Evolutionary conservation across 106 monocot genomes (phyloP).

Genomic region (Amphibolis antarctica): DNA sequence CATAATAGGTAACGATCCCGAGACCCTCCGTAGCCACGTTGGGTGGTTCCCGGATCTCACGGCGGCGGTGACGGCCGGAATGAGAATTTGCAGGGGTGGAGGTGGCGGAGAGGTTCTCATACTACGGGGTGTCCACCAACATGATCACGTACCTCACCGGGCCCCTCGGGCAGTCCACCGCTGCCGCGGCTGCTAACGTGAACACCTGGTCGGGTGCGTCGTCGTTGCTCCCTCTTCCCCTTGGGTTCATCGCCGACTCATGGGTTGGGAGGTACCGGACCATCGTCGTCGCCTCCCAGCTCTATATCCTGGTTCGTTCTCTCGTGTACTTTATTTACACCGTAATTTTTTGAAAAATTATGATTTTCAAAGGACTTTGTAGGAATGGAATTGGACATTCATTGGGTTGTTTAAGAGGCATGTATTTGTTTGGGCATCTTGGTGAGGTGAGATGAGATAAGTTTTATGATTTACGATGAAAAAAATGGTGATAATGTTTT

Average conservation of each 20-base stretch:
- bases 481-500: too few species aligned
- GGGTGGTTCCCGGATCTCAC: background rate
- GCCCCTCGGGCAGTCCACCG: conserved; percentile 30
- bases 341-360: too few species aligned
- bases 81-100: conserved; percentile 31
- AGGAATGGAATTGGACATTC: too few species aligned
- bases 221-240: conserved; percentile 31
- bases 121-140: conserved; percentile 46
- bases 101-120: conserved; percentile 39
- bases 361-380: too few species aligned
- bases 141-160: conserved; percentile 54
- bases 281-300: conserved; percentile 28
- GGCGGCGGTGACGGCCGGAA: too few species aligned
- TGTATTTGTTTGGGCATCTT: too few species aligned
- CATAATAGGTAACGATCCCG: conserved; percentile 25
- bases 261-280: conserved; percentile 55
- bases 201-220: conserved; percentile 40
- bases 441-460: too few species aligned
- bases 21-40: background rate
- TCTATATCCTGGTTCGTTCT: conserved; percentile 36
- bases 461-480: too few species aligned
- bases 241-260: conserved; percentile 47
- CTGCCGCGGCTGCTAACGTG: conserved; percentile 39
- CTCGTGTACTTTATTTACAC: too few species aligned
- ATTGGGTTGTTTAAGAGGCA: too few species aligned